A percentile compares a stretch with the other conserved stretches of the same genome.
Evolutionary conservation across 1,284 basidiomycete species (phyloP).

Genomic region (Trichosporon inkin): DNA sequence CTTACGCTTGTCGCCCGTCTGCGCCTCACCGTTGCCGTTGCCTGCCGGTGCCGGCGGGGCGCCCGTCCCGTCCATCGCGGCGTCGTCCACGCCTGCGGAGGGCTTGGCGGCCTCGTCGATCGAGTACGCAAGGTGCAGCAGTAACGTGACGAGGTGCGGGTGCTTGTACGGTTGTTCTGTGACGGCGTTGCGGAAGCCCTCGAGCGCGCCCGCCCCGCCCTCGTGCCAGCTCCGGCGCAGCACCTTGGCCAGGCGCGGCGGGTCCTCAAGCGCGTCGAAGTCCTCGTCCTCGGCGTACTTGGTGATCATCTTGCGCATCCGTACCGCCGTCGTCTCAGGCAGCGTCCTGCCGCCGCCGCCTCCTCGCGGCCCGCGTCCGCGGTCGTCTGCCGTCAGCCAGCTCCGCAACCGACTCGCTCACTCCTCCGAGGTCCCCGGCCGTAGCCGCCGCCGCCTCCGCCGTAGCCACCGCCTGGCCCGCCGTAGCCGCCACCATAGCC

Average conservation of each 20-base stretch:
- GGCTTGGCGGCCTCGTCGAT: slow-evolving; percentile 29
- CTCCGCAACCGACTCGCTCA: slow-evolving; percentile 13
- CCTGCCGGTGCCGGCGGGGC: too few relatives aligned
- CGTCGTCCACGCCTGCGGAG: slow-evolving; percentile 45
- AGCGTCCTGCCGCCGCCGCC: slow-evolving; percentile 26
- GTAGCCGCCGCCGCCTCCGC: slow-evolving; percentile 22
- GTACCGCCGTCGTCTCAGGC: slow-evolving; percentile 66
- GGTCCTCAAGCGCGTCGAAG: slow-evolving; percentile 57
- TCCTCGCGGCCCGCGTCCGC: slow-evolving; percentile 27
- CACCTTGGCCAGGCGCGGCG: slow-evolving; percentile 64
- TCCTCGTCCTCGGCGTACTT: slow-evolving; percentile 69
- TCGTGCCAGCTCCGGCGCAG: slow-evolving; percentile 63
- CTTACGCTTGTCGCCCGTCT: slow-evolving; percentile 38
- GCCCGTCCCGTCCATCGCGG: neutral
- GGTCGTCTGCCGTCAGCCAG: slow-evolving; percentile 22
- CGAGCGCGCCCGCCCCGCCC: slow-evolving; percentile 58
- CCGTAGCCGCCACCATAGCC: slow-evolving; percentile 22
- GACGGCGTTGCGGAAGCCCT: slow-evolving; percentile 70
- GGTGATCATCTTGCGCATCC: slow-evolving; percentile 64
- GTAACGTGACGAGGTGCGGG: slow-evolving; percentile 76
- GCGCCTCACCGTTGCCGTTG: slow-evolving; percentile 30
- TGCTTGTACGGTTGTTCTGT: slow-evolving; percentile 90
- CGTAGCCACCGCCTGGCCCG: slow-evolving; percentile 27
- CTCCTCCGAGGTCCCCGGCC: slow-evolving; percentile 27
- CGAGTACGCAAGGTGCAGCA: slow-evolving; percentile 62